A percentile compares a stretch with the other conserved stretches of the same genome.
Conservation (phyloP, 139 green algal species). For the Deuterostichococcus epilithicus region DNA sequence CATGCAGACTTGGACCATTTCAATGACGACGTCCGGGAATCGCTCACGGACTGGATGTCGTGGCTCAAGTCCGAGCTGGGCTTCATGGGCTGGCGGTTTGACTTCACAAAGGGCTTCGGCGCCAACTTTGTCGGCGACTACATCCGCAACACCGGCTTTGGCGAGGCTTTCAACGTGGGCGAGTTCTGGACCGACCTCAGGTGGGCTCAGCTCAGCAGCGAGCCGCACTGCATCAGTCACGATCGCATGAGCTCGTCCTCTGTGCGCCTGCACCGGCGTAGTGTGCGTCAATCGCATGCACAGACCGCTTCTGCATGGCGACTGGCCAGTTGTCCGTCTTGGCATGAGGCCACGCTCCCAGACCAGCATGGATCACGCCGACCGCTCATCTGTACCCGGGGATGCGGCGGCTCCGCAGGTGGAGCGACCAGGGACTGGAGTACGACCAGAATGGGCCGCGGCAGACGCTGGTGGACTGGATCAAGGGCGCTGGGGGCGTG, state of each 20-base stretch:
- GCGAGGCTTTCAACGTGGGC: slow-evolving; percentile 56
- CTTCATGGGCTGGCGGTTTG: slow-evolving; percentile 59
- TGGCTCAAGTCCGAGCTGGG: slow-evolving; percentile 61
- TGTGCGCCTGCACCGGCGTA: too few relatives aligned
- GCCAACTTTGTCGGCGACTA: slow-evolving; percentile 47
- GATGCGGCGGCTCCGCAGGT: slow-evolving; percentile 6
- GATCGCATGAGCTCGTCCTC: background rate
- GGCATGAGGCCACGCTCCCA: too few relatives aligned
- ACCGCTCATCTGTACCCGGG: too few relatives aligned
- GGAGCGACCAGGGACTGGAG: slow-evolving; percentile 28
- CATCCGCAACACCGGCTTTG: slow-evolving; percentile 27
- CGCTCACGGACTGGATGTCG: slow-evolving; percentile 73
- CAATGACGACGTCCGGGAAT: slow-evolving; percentile 65
- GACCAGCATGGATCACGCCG: too few relatives aligned
- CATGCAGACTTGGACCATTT: slow-evolving; percentile 78
- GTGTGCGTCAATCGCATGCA: too few relatives aligned
- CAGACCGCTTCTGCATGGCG: too few relatives aligned
- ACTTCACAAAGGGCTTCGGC: slow-evolving; percentile 67
- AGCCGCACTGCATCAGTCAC: background rate
- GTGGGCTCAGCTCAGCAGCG: background rate
- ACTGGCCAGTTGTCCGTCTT: too few relatives aligned
- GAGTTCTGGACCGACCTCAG: slow-evolving; percentile 62
- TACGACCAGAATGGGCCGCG: slow-evolving; percentile 50
- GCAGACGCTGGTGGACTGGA: slow-evolving; percentile 68
- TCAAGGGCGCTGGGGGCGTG: slow-evolving; percentile 67